Percentiles rank a stretch among this genome's conserved stretches.
Conservation (phyloP, 108 stramenopile species). For the Asterionellopsis glacialis region DNA sequence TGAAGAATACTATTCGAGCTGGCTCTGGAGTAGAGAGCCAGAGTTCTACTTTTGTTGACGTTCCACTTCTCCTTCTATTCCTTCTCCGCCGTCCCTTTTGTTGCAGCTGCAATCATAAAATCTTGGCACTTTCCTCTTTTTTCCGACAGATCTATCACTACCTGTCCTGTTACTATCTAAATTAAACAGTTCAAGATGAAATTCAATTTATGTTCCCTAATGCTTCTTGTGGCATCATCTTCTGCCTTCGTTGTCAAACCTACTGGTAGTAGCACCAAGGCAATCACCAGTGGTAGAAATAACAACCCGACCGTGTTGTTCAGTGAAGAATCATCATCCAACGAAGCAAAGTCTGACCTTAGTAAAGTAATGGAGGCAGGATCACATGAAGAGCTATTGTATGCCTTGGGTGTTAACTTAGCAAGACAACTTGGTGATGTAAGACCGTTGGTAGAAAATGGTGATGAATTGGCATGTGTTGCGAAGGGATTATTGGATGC, state of each 20-base stretch:
- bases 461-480: slow-evolving; percentile 71
- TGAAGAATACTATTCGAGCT: too few relatives aligned
- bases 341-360: slow-evolving; percentile 20
- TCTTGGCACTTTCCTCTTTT: too few relatives aligned
- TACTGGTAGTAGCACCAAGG: not conserved
- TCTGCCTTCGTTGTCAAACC: slow-evolving; percentile 2
- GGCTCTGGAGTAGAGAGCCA: too few relatives aligned
- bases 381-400: slow-evolving; percentile 79
- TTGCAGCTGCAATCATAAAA: too few relatives aligned
- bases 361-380: slow-evolving; percentile 35
- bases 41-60: too few relatives aligned
- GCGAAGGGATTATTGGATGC: slow-evolving; percentile 79
- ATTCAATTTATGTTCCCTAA: not conserved
- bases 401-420: slow-evolving; percentile 76
- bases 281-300: not conserved
- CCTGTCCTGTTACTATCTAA: too few relatives aligned
- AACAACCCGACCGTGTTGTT: too few relatives aligned
- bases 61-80: too few relatives aligned
- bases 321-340: slow-evolving; percentile 3
- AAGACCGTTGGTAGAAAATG: slow-evolving; percentile 65
- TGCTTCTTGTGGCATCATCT: slow-evolving; percentile 1
- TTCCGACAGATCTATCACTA: too few relatives aligned
- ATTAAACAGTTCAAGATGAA: not conserved
- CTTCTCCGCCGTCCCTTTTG: too few relatives aligned
- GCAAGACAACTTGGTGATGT: slow-evolving; percentile 57